Conservation (phyloP, 257 asterid species). For the Forsythia suspensa region DNA sequence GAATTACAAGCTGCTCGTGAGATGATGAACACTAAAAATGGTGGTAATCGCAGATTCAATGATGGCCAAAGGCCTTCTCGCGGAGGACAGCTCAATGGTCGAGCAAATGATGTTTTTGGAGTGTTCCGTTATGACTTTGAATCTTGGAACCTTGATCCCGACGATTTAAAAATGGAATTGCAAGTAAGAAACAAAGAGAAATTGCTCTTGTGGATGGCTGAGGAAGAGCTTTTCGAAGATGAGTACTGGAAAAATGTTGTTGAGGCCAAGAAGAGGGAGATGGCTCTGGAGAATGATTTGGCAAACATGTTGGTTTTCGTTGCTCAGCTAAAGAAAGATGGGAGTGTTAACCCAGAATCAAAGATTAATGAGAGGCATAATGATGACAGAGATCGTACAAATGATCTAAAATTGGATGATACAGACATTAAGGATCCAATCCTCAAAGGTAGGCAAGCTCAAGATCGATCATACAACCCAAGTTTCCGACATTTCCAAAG, state of each 20-base stretch:
- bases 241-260: slow-evolving; percentile 75
- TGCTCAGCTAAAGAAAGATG: slow-evolving; percentile 88
- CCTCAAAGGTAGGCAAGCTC: slow-evolving; percentile 31
- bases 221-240: slow-evolving; percentile 74
- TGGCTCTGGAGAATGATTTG: slow-evolving; percentile 85
- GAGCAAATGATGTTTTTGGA: slow-evolving; percentile 54
- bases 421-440: slow-evolving; percentile 36
- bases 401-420: slow-evolving; percentile 43
- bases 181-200: slow-evolving; percentile 85
- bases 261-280: slow-evolving; percentile 87
- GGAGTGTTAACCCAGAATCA: slow-evolving; percentile 38
- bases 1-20: slow-evolving; percentile 72
- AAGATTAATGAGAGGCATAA: slow-evolving; percentile 41
- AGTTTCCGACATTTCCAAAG: slow-evolving; percentile 42
- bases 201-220: slow-evolving; percentile 83
- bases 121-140: slow-evolving; percentile 61
- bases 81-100: slow-evolving; percentile 61
- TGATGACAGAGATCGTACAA: slow-evolving; percentile 33
- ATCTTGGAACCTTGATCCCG: slow-evolving; percentile 69
- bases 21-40: slow-evolving; percentile 46
- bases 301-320: slow-evolving; percentile 99
- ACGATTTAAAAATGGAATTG: slow-evolving; percentile 84
- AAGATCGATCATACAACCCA: slow-evolving; percentile 42
- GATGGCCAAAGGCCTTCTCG: slow-evolving; percentile 57
- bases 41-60: slow-evolving; percentile 52